phyloP scores from a whole-genome alignment of 768 basidiomycete species.

The Suillus discolor region DNA sequence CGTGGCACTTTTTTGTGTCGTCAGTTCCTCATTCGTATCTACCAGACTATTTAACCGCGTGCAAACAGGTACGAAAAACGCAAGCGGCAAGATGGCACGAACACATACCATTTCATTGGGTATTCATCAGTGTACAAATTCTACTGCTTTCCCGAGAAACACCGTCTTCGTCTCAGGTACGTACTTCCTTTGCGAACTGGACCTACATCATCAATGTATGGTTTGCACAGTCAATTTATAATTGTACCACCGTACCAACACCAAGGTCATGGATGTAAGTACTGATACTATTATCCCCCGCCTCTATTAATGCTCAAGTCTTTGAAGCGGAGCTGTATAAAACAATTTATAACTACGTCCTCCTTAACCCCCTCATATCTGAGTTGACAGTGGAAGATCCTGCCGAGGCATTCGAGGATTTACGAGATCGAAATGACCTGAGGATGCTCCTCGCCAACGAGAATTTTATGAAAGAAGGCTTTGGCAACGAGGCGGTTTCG shows the following conservation, averaged over 20 bases:
- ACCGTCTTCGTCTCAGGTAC: slow-evolving; percentile 84
- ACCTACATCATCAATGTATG: not conserved
- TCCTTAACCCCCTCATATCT: slow-evolving; percentile 68
- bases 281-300: not conserved
- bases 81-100: slow-evolving; percentile 54
- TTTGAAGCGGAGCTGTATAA: slow-evolving; percentile 80
- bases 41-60: slow-evolving; percentile 5
- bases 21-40: slow-evolving; percentile 42
- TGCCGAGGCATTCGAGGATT: slow-evolving; percentile 95
- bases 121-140: slow-evolving; percentile 96
- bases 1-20: slow-evolving; percentile 92
- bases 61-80: slow-evolving; percentile 79
- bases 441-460: slow-evolving; percentile 67
- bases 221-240: slow-evolving; percentile 78
- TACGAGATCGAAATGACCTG: slow-evolving; percentile 91
- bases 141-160: slow-evolving; percentile 92
- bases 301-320: not conserved
- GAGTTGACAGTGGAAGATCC: slow-evolving; percentile 98
- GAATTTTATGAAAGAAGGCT: slow-evolving; percentile 73
- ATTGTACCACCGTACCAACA: slow-evolving; percentile 90
- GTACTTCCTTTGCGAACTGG: slow-evolving; percentile 17
- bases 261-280: slow-evolving; percentile 87
- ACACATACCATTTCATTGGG: slow-evolving; percentile 89
- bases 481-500: slow-evolving; percentile 44
- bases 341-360: slow-evolving; percentile 78